Conservation (phyloP, 352 stramenopile genomes). For the Globisporangium barbulae region DNA sequence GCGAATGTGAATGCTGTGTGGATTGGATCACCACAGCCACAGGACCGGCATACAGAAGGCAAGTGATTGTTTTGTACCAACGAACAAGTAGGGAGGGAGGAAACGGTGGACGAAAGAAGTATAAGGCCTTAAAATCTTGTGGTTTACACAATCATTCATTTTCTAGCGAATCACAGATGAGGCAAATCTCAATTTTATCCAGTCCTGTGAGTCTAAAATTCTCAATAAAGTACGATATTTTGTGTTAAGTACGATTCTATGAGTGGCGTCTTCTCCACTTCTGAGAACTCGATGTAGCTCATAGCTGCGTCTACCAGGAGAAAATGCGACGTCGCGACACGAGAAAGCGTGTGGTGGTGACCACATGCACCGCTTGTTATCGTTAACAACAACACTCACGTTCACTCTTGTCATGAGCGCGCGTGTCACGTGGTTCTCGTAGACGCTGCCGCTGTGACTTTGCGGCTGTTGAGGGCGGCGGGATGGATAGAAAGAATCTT, state of each 20-base stretch:
- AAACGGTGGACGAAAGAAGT: not conserved
- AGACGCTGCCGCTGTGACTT: no score
- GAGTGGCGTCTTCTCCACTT: not conserved
- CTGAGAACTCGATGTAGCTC: conserved; percentile 1
- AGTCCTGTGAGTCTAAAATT: not conserved
- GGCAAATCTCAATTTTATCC: not conserved
- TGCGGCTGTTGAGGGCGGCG: no score
- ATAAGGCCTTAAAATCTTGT: conserved; percentile 12
- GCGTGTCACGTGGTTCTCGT: no score
- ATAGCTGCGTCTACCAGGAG: not conserved
- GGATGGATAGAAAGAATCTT: no score
- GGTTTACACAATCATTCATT: not conserved
- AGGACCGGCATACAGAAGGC: conserved; percentile 7
- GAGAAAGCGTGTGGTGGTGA: not conserved
- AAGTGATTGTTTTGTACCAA: not conserved
- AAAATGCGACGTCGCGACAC: not conserved
- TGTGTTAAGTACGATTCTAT: not conserved
- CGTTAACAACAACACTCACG: not conserved
- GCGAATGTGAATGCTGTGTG: conserved; percentile 8
- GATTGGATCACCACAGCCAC: conserved; percentile 12
- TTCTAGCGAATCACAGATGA: not conserved
- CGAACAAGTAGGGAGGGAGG: not conserved
- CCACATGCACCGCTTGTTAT: no score
- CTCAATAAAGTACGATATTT: conserved; percentile 8
- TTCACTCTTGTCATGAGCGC: not conserved